Evolutionary conservation across 2,329 filamentous ascomycete genomes (phyloP).

Genomic region (Colletotrichum filicis): DNA sequence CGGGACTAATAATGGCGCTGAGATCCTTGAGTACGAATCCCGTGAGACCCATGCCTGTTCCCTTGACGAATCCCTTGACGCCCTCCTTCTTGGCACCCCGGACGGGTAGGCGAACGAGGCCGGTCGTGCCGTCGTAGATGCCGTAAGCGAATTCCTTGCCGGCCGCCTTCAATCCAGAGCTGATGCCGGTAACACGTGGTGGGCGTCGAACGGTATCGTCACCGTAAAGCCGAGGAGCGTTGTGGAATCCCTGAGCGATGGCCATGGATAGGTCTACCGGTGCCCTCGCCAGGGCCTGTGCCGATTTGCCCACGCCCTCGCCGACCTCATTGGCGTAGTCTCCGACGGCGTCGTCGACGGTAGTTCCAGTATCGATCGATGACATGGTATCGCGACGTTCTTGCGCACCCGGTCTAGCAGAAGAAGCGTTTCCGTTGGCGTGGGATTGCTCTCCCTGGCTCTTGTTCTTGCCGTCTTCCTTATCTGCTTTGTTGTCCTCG

Average conservation of each 20-base stretch:
- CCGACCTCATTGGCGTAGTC: constrained; percentile 63
- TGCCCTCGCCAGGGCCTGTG: constrained; percentile 62
- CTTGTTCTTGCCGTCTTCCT: not conserved
- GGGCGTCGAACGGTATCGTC: constrained; percentile 75
- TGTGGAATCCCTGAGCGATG: constrained; percentile 76
- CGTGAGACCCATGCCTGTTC: constrained; percentile 71
- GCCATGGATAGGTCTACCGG: constrained; percentile 72
- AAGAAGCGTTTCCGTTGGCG: constrained; percentile 8
- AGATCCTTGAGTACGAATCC: constrained; percentile 74
- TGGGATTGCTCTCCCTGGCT: not conserved
- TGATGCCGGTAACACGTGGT: constrained; percentile 71
- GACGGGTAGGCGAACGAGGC: constrained; percentile 69
- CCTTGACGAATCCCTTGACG: constrained; percentile 57
- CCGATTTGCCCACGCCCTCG: constrained; percentile 61
- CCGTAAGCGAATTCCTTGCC: constrained; percentile 71
- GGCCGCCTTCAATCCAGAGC: constrained; percentile 71
- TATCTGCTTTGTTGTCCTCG: not conserved
- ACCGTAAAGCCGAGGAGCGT: constrained; percentile 76
- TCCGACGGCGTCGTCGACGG: constrained; percentile 44
- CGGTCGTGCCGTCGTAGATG: constrained; percentile 73
- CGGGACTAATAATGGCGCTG: constrained; percentile 68
- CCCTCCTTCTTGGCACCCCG: constrained; percentile 67
- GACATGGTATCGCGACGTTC: constrained; percentile 36
- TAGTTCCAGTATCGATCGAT: constrained; percentile 33
- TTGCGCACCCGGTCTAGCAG: constrained; percentile 10